Evolutionary conservation across 176 grass and related monocot genomes (phyloP), one percentile per base, ranked within the genome.

Genomic region (Zoysia japonica): DNA sequence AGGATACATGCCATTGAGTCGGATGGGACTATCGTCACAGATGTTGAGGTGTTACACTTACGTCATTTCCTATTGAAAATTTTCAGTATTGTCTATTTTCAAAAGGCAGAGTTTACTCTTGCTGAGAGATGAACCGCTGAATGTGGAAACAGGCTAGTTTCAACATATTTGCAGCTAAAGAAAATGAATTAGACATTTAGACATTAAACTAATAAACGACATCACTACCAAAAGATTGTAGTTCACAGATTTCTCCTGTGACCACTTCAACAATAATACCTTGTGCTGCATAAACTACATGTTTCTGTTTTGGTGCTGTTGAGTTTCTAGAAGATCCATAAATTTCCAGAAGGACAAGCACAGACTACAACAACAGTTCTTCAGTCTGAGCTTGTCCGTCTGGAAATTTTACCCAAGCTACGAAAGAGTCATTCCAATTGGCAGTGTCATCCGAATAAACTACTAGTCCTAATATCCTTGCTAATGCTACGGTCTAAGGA

Each of bases 1-100:
- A 93, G 90, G 72, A 98, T 98, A 79, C 96, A 98, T 89, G 92
- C 92, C 65, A 91, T 95, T 84, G 83, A 89, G 65, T 91, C 92
- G 44, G 86, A 95, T 89, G 92, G 92, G 65, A 91, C 86, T 40
- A 47, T 94, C 2, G 75, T 95, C 53, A 92, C 84, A 72, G 90
- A 98, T 86, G 83, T 98, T 59, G 96, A 98, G 71, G 96, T 98
- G 91, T 68, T 72, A 17, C 37, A 63, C 49, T 62, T 2, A 3
- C 39, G 65, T 77, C 17, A 75, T 81, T 28, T 80, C 49, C 13
- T 65, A 36, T 11, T 54, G 1, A 84, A 64, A 8, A 36, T 70
- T 28, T 73, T 11, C 16, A n/a, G 2, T 19, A 9, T 59, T 45
- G 11, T 49, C 41, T 11, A 61, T 79, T 74, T 37, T 12, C 42